A percentile compares a stretch with the other conserved stretches of the same genome.
Evolutionary conservation across 1,139 yeast genomes (phyloP).

Genomic region (Sugiyamaella sp.): DNA sequence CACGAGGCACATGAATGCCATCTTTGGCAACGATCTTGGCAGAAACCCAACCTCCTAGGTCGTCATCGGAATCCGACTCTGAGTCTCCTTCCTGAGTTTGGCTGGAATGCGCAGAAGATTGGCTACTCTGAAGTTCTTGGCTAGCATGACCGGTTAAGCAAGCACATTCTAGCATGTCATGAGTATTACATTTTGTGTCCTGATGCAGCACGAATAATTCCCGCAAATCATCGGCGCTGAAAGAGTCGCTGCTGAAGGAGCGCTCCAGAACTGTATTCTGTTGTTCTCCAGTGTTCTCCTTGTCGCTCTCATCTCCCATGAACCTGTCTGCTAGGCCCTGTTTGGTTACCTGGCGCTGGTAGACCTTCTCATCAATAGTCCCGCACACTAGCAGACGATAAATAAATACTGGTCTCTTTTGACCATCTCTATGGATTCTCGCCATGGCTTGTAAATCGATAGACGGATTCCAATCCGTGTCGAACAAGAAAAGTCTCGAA

Average conservation of each 20-base stretch:
- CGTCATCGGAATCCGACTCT: conserved; percentile 31
- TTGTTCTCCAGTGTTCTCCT: conserved; percentile 2
- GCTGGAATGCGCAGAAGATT: conserved; percentile 19
- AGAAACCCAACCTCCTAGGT: conserved; percentile 50
- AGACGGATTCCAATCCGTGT: conserved; percentile 95
- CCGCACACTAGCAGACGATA: conserved; percentile 78
- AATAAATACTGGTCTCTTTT: conserved; percentile 71
- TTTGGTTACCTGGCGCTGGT: conserved; percentile 91
- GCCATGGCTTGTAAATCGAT: conserved; percentile 96
- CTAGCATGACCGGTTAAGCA: conserved; percentile 45
- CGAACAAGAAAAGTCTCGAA: conserved; percentile 78
- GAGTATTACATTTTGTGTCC: conserved; percentile 70
- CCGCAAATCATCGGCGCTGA: conserved; percentile 59
- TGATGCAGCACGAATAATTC: conserved; percentile 68
- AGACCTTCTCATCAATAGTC: conserved; percentile 90
- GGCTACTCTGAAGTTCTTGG: neutral
- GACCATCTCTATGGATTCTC: conserved; percentile 93
- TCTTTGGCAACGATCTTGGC: conserved; percentile 46
- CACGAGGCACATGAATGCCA: conserved; percentile 34
- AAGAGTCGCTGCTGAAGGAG: conserved; percentile 32
- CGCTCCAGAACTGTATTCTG: neutral
- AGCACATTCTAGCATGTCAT: conserved; percentile 74
- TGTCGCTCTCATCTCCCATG: conserved; percentile 46
- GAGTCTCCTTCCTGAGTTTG: conserved; percentile 26
- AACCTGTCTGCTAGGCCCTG: conserved; percentile 77